A percentile compares a stretch with the other conserved stretches of the same genome.
Conservation (phyloP, 495 filamentous ascomycete genomes). For the Penicillium alfredii region DNA sequence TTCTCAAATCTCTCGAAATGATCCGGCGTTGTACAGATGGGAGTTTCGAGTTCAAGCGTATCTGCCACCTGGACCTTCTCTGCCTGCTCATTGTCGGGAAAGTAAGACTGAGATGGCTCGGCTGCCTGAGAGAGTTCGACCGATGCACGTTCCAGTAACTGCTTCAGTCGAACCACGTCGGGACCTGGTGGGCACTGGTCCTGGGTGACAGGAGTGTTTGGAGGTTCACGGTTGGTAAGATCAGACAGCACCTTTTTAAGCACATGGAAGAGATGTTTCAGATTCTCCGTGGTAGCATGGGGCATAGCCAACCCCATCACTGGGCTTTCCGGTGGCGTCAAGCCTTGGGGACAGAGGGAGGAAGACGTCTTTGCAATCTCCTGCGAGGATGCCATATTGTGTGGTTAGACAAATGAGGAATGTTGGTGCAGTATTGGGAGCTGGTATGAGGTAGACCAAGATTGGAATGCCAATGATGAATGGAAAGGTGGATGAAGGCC, state of each 20-base stretch:
- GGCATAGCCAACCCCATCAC: neutral
- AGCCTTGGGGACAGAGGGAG: neutral
- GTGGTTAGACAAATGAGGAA: neutral
- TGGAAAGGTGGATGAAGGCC: too few species aligned
- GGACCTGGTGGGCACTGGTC: slow-evolving; percentile 6
- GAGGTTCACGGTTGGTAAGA: slow-evolving; percentile 11
- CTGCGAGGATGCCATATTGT: neutral
- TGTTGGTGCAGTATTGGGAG: neutral
- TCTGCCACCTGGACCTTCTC: slow-evolving; percentile 9
- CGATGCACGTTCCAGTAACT: slow-evolving; percentile 5
- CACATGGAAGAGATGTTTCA: slow-evolving; percentile 4
- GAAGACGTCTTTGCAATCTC: neutral
- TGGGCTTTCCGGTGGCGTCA: slow-evolving; percentile 7
- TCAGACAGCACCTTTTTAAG: slow-evolving; percentile 10
- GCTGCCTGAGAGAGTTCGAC: neutral
- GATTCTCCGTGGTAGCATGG: neutral
- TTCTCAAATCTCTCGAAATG: slow-evolving; percentile 20
- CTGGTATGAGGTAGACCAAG: too few species aligned
- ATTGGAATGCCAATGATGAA: too few species aligned
- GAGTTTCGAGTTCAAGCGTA: slow-evolving; percentile 11
- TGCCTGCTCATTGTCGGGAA: slow-evolving; percentile 3
- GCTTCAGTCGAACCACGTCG: slow-evolving; percentile 10
- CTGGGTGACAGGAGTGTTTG: slow-evolving; percentile 11
- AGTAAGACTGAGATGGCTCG: slow-evolving; percentile 1
- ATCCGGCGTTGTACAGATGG: slow-evolving; percentile 18